These are phyloP conservation scores for Saturnispora sekii DNA, from an alignment of 805 yeast genomes.

Conservation along the genomic window DNA sequence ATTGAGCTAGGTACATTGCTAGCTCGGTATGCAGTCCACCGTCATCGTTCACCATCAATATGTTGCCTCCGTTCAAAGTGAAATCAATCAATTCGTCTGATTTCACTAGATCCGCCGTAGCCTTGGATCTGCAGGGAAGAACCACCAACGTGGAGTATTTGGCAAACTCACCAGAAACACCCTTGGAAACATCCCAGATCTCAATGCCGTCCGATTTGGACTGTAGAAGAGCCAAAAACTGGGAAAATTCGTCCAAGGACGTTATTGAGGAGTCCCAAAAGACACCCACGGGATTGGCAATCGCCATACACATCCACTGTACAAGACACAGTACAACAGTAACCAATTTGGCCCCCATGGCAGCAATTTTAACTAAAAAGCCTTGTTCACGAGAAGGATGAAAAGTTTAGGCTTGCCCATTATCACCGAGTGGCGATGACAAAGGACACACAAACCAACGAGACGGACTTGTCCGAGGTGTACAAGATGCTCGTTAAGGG, in stretches of 20 bases:
- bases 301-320: background rate
- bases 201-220: background rate
- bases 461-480: conserved; percentile 6
- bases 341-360: background rate
- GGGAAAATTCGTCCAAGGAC: background rate
- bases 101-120: conserved; percentile 31
- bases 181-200: background rate
- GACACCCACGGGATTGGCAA: background rate
- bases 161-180: background rate
- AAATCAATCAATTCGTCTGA: conserved; percentile 48
- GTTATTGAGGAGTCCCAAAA: background rate
- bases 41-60: conserved; percentile 52
- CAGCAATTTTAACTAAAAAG: too few relatives aligned
- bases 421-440: background rate
- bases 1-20: conserved; percentile 58
- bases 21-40: conserved; percentile 48
- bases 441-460: background rate
- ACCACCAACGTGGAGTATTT: conserved; percentile 47
- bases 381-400: too few relatives aligned
- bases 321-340: background rate
- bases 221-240: background rate
- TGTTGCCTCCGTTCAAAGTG: conserved; percentile 61
- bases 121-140: conserved; percentile 46
- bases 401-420: background rate
- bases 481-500: conserved; percentile 8